A percentile compares a stretch with the other conserved stretches of the same genome.
phyloP scores from a whole-genome alignment of 345 rosid species.

The Cardamine resedifolia region DNA sequence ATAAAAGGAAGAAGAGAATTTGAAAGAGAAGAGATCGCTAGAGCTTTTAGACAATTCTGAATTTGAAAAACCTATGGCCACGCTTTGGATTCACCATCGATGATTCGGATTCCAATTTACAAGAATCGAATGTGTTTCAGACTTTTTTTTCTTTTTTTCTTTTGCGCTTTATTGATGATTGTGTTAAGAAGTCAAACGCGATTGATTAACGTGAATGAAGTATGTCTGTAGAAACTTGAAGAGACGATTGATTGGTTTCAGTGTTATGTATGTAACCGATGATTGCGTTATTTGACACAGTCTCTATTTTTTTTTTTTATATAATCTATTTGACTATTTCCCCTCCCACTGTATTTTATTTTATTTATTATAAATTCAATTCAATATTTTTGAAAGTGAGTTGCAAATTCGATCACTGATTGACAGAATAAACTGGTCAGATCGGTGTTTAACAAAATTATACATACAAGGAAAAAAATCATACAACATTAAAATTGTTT shows the following conservation, averaged over 20 bases:
- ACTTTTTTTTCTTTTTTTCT: not conserved
- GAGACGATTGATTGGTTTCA: constrained; percentile 16
- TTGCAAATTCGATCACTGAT: not conserved
- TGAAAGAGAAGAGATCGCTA: constrained; percentile 5
- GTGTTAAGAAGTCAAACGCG: constrained; percentile 19
- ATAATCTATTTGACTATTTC: not conserved
- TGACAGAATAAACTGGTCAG: not conserved
- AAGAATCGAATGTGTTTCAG: not conserved
- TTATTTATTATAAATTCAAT: not conserved
- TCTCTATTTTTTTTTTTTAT: not conserved
- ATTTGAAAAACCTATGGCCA: constrained; percentile 72
- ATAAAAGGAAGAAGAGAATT: constrained; percentile 16
- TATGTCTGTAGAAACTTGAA: not conserved
- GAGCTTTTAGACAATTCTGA: constrained; percentile 41
- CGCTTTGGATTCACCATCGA: constrained; percentile 59
- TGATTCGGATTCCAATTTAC: constrained; percentile 34
- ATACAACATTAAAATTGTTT: not conserved
- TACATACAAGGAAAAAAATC: not conserved
- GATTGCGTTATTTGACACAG: constrained; percentile 21
- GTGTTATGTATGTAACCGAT: constrained; percentile 14
- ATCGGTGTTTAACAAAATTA: not conserved
- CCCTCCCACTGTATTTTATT: not conserved
- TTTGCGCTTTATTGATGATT: not conserved
- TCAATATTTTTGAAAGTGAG: not conserved
- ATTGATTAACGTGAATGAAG: constrained; percentile 26